A percentile compares a stretch with the other conserved stretches of the same genome.
These are phyloP conservation scores for Ormosia emarginata DNA, from an alignment of 306 rosid species.

Conservation along the genomic window DNA sequence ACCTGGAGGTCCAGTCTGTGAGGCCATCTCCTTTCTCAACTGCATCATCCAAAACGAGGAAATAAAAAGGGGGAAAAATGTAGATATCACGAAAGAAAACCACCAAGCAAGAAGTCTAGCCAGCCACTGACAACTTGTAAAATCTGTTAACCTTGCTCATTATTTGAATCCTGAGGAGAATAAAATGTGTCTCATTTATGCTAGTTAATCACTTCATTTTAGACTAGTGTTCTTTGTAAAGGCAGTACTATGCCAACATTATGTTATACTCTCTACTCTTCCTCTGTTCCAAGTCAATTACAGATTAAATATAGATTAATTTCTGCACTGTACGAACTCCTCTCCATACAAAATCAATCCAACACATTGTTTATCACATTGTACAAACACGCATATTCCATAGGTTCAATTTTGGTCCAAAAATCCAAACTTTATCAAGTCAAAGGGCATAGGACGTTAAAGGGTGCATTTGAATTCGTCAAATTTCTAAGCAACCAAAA, in stretches of 20 bases:
- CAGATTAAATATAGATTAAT: too few species aligned
- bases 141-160: not conserved
- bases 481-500: conserved; percentile 20
- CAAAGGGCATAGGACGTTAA: not conserved
- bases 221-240: too few species aligned
- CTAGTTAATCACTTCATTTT: not conserved
- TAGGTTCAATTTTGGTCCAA: too few species aligned
- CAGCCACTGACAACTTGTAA: not conserved
- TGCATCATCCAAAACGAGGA: conserved; percentile 32
- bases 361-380: too few species aligned
- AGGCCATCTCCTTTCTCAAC: conserved; percentile 75
- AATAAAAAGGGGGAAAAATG: not conserved
- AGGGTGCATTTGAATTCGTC: not conserved
- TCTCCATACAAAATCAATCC: too few species aligned
- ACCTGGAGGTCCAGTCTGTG: conserved; percentile 83
- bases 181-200: too few species aligned
- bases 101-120: not conserved
- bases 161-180: not conserved
- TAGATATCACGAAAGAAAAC: not conserved
- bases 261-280: too few species aligned
- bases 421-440: not conserved
- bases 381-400: too few species aligned
- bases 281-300: too few species aligned
- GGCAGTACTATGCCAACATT: too few species aligned
- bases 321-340: too few species aligned